Evolutionary conservation across 176 grass and related monocot genomes (phyloP).

Genomic region (Phoenix dactylifera): DNA sequence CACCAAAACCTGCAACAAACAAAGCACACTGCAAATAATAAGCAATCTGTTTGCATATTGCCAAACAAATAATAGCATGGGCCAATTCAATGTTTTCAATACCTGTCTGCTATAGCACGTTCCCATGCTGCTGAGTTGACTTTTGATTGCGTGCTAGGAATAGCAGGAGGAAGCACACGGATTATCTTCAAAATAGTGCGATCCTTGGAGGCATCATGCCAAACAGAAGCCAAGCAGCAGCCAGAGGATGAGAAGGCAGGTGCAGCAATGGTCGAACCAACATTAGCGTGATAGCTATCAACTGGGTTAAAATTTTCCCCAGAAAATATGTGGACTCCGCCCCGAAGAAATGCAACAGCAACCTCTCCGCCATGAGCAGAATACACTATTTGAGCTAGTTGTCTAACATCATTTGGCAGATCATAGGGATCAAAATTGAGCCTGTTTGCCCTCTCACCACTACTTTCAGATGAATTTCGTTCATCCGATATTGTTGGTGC

Average conservation of each 20-base stretch:
- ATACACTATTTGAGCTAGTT: conserved; percentile 95
- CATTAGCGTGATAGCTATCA: conserved; percentile 92
- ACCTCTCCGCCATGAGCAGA: conserved; percentile 89
- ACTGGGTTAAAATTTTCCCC: conserved; percentile 84
- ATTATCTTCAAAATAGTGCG: conserved; percentile 95
- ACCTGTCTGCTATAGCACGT: conserved; percentile 93
- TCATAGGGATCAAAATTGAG: conserved; percentile 96
- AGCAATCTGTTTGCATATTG: neutral
- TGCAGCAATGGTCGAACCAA: conserved; percentile 89
- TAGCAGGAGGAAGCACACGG: conserved; percentile 81
- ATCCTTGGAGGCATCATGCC: conserved; percentile 96
- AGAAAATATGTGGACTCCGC: conserved; percentile 95
- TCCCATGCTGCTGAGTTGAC: conserved; percentile 83
- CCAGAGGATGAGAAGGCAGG: conserved; percentile 92
- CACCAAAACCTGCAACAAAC: conserved; percentile 80
- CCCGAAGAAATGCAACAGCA: conserved; percentile 83
- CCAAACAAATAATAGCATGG: neutral
- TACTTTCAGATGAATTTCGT: conserved; percentile 87
- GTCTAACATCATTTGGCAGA: conserved; percentile 94
- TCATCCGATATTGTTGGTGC: conserved; percentile 68
- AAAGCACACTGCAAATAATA: too few species aligned
- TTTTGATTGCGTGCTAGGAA: conserved; percentile 61
- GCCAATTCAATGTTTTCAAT: conserved; percentile 2
- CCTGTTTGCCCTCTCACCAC: conserved; percentile 76
- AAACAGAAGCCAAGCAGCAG: conserved; percentile 93